phyloP scores from a whole-genome alignment of 2,329 filamentous ascomycete species.

The Calonectria ilicicola region DNA sequence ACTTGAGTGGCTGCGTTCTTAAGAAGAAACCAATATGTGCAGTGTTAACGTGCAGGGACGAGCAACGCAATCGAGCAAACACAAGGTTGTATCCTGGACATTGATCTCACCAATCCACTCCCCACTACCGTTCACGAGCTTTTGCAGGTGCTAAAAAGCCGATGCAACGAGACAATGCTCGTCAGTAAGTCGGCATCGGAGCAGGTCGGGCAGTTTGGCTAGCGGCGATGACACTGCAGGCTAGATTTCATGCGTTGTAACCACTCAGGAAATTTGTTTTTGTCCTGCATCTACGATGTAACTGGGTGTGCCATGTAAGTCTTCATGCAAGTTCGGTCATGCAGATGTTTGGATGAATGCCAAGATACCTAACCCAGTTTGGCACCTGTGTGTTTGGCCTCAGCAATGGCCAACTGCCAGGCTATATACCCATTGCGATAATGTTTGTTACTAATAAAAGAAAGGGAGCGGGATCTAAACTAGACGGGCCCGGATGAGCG shows the following conservation, averaged over 20 bases:
- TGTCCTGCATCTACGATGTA: neutral
- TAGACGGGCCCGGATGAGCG: neutral
- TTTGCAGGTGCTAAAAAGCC: too few relatives aligned
- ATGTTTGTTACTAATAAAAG: slow-evolving; percentile 8
- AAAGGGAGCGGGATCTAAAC: slow-evolving; percentile 12
- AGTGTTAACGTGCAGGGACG: neutral
- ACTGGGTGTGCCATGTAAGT: neutral
- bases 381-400: neutral
- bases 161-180: neutral
- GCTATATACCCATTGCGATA: neutral
- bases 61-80: neutral
- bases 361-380: slow-evolving; percentile 1
- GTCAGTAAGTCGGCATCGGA: neutral
- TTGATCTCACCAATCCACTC: neutral
- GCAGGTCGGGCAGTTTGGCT: neutral
- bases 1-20: neutral
- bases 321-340: neutral
- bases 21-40: neutral
- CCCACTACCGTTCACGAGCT: neutral
- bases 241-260: neutral
- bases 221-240: neutral
- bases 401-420: neutral
- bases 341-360: neutral
- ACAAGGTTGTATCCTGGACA: neutral
- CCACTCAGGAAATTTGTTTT: neutral